Evolutionary conservation across 139 green algal genomes (phyloP), one percentile per base, ranked within the genome.

Genomic region (Chara braunii): DNA sequence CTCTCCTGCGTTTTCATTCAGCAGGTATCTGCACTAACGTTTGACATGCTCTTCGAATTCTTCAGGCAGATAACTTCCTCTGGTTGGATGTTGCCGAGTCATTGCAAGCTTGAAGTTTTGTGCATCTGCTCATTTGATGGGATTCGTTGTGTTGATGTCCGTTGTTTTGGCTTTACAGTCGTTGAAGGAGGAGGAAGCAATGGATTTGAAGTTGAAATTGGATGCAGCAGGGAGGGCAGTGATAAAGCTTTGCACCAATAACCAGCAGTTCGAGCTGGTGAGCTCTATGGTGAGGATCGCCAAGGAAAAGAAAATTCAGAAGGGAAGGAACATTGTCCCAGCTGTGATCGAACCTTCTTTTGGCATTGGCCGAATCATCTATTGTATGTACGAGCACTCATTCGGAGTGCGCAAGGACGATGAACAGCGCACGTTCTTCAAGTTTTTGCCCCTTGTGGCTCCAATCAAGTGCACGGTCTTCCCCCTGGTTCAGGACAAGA

Each of bases 301-400:
- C 18, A 73, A 51, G 59, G 59, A 70, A 58, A 78, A 63, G 12
- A 86, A 87, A 65, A 90, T 48, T 1, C 2, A 24, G 11, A 42
- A 74, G 43, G 70, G 84, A 64, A 80, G 82, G 44, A 88, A 73
- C 50, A 94, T 91, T 82, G 92, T 81, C 12, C 93, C 93, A 1
- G 85, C 70, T 26, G 93, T 99, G 24, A 96, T 99, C 44, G 93
- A 99, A 84, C 93, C 93, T 9, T 98, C 93, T 0, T 99, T 99
- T 64, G 93, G 93, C 60, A 94, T 99, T 48, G 93, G 93, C 7
- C 86, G 93, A 72, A 93, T 98, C 81, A 86, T 99, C 69, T 99
- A 98, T 82, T 95, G 88, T 85, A 80, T 98, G 52, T 96, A 96
- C 63, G 93, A 99, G 83, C 93, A 99, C 82, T 70, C 68, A 29